Conservation (phyloP, 2,329 filamentous ascomycete species). For the Colletotrichum limetticola region DNA sequence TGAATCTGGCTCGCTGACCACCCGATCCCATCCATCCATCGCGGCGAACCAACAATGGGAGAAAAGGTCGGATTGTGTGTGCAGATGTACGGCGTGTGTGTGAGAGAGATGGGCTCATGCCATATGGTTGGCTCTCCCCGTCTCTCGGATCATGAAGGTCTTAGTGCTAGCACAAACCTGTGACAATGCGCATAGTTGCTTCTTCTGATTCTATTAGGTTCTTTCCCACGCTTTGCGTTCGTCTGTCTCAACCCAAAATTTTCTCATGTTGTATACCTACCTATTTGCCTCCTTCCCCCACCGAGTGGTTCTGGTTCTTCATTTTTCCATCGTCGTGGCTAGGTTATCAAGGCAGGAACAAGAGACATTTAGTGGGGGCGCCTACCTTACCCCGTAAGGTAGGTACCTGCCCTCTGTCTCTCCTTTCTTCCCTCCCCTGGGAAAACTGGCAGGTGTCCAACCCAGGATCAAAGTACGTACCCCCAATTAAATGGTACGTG, state of each 20-base stretch:
- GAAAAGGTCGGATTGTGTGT: background rate
- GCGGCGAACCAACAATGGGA: background rate
- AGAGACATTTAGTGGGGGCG: background rate
- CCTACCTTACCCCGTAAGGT: background rate
- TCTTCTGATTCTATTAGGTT: background rate
- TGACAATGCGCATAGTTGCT: conserved; percentile 5
- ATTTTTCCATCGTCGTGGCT: background rate
- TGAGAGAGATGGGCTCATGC: background rate
- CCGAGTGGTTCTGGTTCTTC: background rate
- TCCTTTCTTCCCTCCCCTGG: background rate
- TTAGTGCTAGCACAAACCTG: conserved; percentile 3
- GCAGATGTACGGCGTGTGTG: background rate
- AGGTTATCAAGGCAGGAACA: background rate
- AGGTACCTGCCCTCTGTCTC: background rate
- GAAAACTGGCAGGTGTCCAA: background rate
- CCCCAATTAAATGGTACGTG: too few relatives aligned
- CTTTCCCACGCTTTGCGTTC: background rate
- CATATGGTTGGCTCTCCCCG: background rate
- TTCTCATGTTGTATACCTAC: background rate
- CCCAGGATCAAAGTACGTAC: background rate
- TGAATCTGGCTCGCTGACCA: background rate
- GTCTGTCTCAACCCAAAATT: background rate
- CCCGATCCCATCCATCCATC: background rate
- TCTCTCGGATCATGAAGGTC: background rate
- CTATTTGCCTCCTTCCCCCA: background rate